Percentiles rank a stretch among this genome's conserved stretches.
These are phyloP conservation scores for Salinomyces thailandicus DNA, from an alignment of 2,329 filamentous ascomycete genomes.

Conservation along the genomic window DNA sequence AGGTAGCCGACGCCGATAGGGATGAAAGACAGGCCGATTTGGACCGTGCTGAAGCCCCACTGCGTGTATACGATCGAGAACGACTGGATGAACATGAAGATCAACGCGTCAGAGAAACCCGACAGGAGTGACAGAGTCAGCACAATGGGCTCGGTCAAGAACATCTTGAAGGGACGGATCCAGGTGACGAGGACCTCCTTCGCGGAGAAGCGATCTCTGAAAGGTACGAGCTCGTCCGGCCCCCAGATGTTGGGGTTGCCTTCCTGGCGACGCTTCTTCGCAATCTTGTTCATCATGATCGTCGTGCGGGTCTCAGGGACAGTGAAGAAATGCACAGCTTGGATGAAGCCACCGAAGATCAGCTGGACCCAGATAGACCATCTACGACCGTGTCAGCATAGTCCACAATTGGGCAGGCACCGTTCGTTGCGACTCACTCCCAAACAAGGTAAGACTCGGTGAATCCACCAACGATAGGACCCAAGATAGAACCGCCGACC, in stretches of 20 bases:
- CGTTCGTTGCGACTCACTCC: slow-evolving; percentile 38
- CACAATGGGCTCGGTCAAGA: slow-evolving; percentile 66
- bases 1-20: slow-evolving; percentile 59
- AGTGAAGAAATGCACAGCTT: slow-evolving; percentile 46
- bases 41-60: slow-evolving; percentile 52
- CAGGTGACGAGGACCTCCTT: slow-evolving; percentile 45
- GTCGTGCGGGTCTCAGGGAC: slow-evolving; percentile 75
- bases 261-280: slow-evolving; percentile 58
- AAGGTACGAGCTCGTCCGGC: slow-evolving; percentile 56
- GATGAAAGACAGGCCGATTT: slow-evolving; percentile 53
- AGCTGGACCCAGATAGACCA: slow-evolving; percentile 85
- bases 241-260: slow-evolving; percentile 58
- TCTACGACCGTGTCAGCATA: slow-evolving; percentile 19
- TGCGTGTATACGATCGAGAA: slow-evolving; percentile 59
- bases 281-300: slow-evolving; percentile 68
- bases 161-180: slow-evolving; percentile 64
- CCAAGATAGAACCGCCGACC: slow-evolving; percentile 28
- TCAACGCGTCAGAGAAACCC: slow-evolving; percentile 64
- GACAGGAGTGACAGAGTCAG: slow-evolving; percentile 60
- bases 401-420: not conserved
- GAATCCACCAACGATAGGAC: slow-evolving; percentile 29
- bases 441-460: slow-evolving; percentile 43
- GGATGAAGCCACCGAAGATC: slow-evolving; percentile 64
- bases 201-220: slow-evolving; percentile 30
- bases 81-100: slow-evolving; percentile 72